Evolutionary conservation across 1,284 basidiomycete species (phyloP).

Genomic region (Mycosarcoma mackinlayi): DNA sequence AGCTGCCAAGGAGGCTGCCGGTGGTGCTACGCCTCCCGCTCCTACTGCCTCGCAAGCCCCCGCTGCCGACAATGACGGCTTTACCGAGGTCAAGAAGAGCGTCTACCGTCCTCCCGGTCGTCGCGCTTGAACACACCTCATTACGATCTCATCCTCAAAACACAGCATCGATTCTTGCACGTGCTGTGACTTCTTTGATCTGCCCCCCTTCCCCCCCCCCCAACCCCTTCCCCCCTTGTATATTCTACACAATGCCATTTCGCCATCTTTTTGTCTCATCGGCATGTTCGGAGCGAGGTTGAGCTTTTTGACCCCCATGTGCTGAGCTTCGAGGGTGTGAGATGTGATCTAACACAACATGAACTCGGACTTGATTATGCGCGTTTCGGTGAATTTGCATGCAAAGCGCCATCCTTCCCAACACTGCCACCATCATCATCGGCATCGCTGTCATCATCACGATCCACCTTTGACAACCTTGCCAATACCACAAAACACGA

Average conservation of each 20-base stretch:
- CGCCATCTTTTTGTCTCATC: no score
- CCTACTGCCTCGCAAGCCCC: conserved; percentile 22
- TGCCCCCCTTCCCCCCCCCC: no score
- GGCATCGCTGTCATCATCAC: background rate
- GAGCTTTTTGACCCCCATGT: no score
- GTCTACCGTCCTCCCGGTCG: conserved; percentile 47
- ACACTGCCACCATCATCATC: background rate
- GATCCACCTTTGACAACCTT: no score
- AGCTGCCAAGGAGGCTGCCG: conserved; percentile 45
- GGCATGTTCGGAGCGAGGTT: no score
- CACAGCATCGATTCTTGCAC: background rate
- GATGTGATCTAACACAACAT: conserved; percentile 2
- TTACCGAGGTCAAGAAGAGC: conserved; percentile 52
- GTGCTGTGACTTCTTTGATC: conserved; percentile 4
- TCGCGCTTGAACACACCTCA: conserved; percentile 17
- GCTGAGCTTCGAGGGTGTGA: no score
- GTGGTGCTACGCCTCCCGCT: conserved; percentile 17
- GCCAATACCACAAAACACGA: no score
- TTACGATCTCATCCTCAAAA: no score
- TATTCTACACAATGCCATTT: no score
- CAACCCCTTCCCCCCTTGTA: background rate
- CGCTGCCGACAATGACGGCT: conserved; percentile 44
- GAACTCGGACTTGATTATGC: no score
- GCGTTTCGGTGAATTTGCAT: no score
- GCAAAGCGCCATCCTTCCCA: no score